A percentile compares a stretch with the other conserved stretches of the same genome.
These are phyloP conservation scores for Stephania yunnanensis DNA, from an alignment of 164 flowering plant species.

Conservation along the genomic window DNA sequence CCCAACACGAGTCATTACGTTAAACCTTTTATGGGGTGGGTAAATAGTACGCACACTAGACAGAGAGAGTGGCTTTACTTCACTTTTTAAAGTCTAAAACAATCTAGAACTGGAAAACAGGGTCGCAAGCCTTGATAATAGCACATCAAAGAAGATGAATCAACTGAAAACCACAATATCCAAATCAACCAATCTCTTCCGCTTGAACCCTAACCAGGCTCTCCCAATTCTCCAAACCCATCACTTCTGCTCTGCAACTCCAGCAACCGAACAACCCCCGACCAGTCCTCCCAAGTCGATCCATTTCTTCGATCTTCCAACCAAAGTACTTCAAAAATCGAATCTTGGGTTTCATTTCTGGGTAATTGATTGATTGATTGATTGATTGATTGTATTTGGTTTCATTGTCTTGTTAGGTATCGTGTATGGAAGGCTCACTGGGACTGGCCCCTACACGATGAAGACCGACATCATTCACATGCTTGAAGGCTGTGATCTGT, in stretches of 20 bases:
- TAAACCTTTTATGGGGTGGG: too few relatives aligned
- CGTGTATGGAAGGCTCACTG: constrained; percentile 37
- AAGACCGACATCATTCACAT: constrained; percentile 30
- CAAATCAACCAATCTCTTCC: constrained; percentile 13
- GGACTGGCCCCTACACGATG: constrained; percentile 24
- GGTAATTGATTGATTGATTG: too few relatives aligned
- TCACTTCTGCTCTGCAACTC: constrained; percentile 20
- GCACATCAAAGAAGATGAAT: constrained; percentile 5
- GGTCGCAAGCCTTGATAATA: not conserved
- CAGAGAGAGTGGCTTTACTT: too few relatives aligned
- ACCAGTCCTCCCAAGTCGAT: too few relatives aligned
- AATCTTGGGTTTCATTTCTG: not conserved
- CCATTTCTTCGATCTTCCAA: constrained; percentile 15
- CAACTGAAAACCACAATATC: constrained; percentile 18
- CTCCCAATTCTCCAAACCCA: constrained; percentile 15
- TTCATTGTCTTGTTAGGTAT: constrained; percentile 1
- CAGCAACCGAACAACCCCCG: too few relatives aligned
- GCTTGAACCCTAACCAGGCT: constrained; percentile 5
- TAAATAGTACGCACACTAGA: too few relatives aligned
- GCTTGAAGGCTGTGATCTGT: too few relatives aligned
- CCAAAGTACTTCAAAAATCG: constrained; percentile 28
- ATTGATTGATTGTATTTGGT: not conserved
- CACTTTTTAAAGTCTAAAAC: too few relatives aligned
- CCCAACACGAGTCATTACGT: too few relatives aligned
- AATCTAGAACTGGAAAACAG: too few relatives aligned